A percentile compares a stretch with the other conserved stretches of the same genome.
Conservation (phyloP, 208 protist genomes). For the Strigomonas culicis region DNA sequence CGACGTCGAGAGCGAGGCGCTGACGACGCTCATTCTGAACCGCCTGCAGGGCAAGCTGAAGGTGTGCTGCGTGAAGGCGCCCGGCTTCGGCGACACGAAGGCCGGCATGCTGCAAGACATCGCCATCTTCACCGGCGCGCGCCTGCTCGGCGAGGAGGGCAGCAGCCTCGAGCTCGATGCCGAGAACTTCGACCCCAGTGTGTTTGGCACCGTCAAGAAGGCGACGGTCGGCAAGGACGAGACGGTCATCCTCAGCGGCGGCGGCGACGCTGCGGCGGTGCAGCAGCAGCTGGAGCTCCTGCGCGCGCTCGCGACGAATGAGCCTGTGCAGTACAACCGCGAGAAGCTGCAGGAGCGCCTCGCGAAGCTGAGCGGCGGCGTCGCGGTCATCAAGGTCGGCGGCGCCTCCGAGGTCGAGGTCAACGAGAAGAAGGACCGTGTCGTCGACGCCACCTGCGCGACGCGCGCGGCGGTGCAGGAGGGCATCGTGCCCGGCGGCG, state of each 20-base stretch:
- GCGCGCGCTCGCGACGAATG: constrained; percentile 71
- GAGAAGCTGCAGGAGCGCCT: constrained; percentile 98
- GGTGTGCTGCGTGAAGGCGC: constrained; percentile 95
- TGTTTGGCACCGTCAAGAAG: constrained; percentile 79
- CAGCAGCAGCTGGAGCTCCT: constrained; percentile 94
- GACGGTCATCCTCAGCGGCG: constrained; percentile 97
- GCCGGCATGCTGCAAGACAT: constrained; percentile 98
- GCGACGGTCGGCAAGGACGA: constrained; percentile 96
- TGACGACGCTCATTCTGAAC: constrained; percentile 88
- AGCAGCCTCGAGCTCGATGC: constrained; percentile 83
- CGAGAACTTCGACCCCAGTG: constrained; percentile 53
- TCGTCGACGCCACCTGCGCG: constrained; percentile 98
- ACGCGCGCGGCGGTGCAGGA: constrained; percentile 98
- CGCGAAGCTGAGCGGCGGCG: constrained; percentile 97
- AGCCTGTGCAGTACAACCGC: constrained; percentile 94
- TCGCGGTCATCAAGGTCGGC: constrained; percentile 97
- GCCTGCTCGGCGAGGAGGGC: constrained; percentile 91
- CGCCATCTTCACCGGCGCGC: constrained; percentile 95
- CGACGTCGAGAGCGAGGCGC: constrained; percentile 98
- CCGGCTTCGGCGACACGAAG: constrained; percentile 99
- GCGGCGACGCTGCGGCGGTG: constrained; percentile 88
- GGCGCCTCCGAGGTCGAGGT: constrained; percentile 99
- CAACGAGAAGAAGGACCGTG: constrained; percentile 99
- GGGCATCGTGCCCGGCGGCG: constrained; percentile 99
- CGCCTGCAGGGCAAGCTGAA: constrained; percentile 85